Percentiles rank a stretch among this genome's conserved stretches.
Evolutionary conservation across 176 grass and related monocot genomes (phyloP).

Genomic region (Luzula sylvatica): DNA sequence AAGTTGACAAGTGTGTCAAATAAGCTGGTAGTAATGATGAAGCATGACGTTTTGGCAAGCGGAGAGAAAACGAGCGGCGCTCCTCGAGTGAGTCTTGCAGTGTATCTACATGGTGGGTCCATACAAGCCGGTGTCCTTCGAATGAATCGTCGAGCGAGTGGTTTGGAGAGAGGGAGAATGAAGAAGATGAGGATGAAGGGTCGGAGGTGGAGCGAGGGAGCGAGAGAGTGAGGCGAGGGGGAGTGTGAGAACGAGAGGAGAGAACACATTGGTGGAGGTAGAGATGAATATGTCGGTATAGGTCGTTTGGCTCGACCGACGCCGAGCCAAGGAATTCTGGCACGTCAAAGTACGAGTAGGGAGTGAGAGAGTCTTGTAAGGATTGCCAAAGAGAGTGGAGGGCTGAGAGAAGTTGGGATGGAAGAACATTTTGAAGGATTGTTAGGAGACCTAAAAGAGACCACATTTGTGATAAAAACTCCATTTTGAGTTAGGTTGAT

Average conservation of each 20-base stretch:
- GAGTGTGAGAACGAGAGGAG: conserved; percentile 36
- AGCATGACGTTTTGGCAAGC: conserved; percentile 69
- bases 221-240: conserved; percentile 70
- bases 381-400: conserved; percentile 90
- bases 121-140: conserved; percentile 58
- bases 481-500: conserved; percentile 31
- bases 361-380: conserved; percentile 77
- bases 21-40: conserved; percentile 59
- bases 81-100: conserved; percentile 95
- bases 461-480: conserved; percentile 95
- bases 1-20: conserved; percentile 48
- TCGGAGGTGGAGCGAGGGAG: conserved; percentile 32
- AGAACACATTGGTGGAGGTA: conserved; percentile 91
- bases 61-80: conserved; percentile 73
- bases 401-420: conserved; percentile 70
- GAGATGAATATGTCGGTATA: conserved; percentile 87
- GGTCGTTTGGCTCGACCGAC: conserved; percentile 78
- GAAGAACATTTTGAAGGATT: conserved; percentile 94
- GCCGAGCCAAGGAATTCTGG: conserved; percentile 84
- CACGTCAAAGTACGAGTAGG: conserved; percentile 96
- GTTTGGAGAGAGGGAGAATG: conserved; percentile 83
- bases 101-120: conserved; percentile 83
- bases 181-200: conserved; percentile 21
- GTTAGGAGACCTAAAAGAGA: conserved; percentile 90
- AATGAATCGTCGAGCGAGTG: conserved; percentile 69